phyloP scores from a whole-genome alignment of 768 basidiomycete genomes.

The Kwoniella pini region DNA sequence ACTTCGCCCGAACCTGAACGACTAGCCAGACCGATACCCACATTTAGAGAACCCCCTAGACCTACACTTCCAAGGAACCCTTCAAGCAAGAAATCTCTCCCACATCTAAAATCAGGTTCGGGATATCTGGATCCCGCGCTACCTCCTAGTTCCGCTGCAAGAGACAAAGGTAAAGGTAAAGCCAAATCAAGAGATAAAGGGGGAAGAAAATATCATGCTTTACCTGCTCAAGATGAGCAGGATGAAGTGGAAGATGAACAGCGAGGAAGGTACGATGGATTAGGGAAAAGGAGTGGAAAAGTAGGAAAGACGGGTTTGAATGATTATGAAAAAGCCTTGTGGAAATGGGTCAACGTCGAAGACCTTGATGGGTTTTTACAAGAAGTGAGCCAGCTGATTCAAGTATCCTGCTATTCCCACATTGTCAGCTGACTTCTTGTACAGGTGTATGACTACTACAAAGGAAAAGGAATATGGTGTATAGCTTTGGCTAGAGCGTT shows the following conservation, averaged over 20 bases:
- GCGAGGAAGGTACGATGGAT: conserved; percentile 5
- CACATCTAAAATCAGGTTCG: background rate
- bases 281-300: conserved; percentile 2
- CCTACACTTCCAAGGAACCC: conserved; percentile 1
- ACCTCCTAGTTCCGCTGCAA: background rate
- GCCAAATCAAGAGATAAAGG: conserved; percentile 24
- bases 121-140: conserved; percentile 41
- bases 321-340: conserved; percentile 75
- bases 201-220: conserved; percentile 33
- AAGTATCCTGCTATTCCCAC: background rate
- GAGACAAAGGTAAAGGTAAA: conserved; percentile 38
- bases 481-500: conserved; percentile 86
- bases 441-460: conserved; percentile 81
- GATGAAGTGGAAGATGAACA: conserved; percentile 8
- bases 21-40: conserved; percentile 12
- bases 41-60: conserved; percentile 30
- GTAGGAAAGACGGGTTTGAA: conserved; percentile 38
- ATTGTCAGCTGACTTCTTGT: background rate
- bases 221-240: conserved; percentile 30
- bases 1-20: conserved; percentile 24
- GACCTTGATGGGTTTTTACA: conserved; percentile 94
- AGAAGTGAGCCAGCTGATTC: conserved; percentile 61
- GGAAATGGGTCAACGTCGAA: conserved; percentile 99
- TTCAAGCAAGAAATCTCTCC: conserved; percentile 7
- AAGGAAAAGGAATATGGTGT: conserved; percentile 93